A percentile compares a stretch with the other conserved stretches of the same genome.
Evolutionary conservation across 2,329 filamentous ascomycete genomes (phyloP).

Genomic region (Epichloe sibirici): DNA sequence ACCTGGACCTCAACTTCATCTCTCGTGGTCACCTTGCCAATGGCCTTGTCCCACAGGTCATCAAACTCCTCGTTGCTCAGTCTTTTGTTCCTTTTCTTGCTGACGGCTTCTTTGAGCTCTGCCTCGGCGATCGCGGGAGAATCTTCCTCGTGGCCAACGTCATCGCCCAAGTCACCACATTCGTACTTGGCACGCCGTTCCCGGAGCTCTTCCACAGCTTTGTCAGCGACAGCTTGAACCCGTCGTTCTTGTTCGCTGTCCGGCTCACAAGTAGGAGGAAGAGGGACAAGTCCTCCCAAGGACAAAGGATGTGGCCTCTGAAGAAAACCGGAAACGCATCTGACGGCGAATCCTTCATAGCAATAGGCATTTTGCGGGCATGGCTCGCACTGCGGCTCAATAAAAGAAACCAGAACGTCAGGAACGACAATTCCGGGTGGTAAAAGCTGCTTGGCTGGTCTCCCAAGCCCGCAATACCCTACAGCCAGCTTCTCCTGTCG

Average conservation of each 20-base stretch:
- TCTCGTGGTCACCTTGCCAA: conserved; percentile 55
- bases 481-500: conserved; percentile 92
- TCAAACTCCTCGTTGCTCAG: conserved; percentile 86
- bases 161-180: conserved; percentile 61
- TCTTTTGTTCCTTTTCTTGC: conserved; percentile 64
- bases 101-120: conserved; percentile 66
- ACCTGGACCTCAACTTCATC: conserved; percentile 44
- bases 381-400: conserved; percentile 74
- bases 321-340: conserved; percentile 80
- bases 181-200: conserved; percentile 81
- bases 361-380: conserved; percentile 89
- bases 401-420: conserved; percentile 54
- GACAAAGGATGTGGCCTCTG: conserved; percentile 75
- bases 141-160: conserved; percentile 45
- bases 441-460: conserved; percentile 40
- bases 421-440: conserved; percentile 47
- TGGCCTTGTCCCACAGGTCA: conserved; percentile 65
- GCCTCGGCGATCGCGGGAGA: conserved; percentile 52
- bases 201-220: conserved; percentile 74
- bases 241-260: conserved; percentile 85
- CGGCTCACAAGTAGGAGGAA: conserved; percentile 86
- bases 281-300: conserved; percentile 64
- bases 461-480: conserved; percentile 83
- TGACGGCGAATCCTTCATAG: conserved; percentile 61
- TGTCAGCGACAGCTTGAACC: conserved; percentile 78